These are phyloP conservation scores for Colletotrichum sp. DNA, from an alignment of 2,329 filamentous ascomycete species.

Conservation along the genomic window DNA sequence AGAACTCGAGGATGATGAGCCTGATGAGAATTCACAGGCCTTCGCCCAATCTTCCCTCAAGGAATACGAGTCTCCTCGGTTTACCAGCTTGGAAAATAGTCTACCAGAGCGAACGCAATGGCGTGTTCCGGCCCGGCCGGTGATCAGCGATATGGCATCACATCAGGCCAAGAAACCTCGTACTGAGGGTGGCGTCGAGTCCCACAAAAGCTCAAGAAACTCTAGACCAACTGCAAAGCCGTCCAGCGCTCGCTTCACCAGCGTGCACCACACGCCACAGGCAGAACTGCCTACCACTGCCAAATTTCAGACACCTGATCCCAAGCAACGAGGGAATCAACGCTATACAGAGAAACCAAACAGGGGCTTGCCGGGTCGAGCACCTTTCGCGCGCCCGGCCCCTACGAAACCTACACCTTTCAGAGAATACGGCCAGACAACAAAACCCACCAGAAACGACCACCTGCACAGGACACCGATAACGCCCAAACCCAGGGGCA, in stretches of 20 bases:
- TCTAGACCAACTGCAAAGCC: background rate
- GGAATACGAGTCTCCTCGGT: background rate
- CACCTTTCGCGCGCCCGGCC: background rate
- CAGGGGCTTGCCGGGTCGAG: background rate
- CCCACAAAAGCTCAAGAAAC: background rate
- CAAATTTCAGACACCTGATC: background rate
- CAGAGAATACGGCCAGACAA: background rate
- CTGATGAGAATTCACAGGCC: background rate
- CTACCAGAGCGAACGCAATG: background rate
- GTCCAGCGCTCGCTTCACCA: background rate
- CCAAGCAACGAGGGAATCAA: background rate
- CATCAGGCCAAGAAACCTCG: background rate
- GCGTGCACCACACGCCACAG: background rate
- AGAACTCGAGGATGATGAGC: constrained; percentile 47
- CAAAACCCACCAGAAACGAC: background rate
- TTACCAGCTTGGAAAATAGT: background rate
- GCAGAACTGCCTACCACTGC: background rate
- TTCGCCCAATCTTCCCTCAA: background rate
- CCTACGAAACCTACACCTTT: background rate
- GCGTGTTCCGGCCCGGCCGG: background rate
- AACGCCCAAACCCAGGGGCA: background rate
- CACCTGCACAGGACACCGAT: background rate
- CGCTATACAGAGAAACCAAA: background rate
- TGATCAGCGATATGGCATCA: background rate
- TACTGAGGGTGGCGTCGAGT: background rate